Percentiles rank a stretch among this genome's conserved stretches.
Evolutionary conservation across 2,329 filamentous ascomycete species (phyloP).

Genomic region (Elsinoe necatrix): DNA sequence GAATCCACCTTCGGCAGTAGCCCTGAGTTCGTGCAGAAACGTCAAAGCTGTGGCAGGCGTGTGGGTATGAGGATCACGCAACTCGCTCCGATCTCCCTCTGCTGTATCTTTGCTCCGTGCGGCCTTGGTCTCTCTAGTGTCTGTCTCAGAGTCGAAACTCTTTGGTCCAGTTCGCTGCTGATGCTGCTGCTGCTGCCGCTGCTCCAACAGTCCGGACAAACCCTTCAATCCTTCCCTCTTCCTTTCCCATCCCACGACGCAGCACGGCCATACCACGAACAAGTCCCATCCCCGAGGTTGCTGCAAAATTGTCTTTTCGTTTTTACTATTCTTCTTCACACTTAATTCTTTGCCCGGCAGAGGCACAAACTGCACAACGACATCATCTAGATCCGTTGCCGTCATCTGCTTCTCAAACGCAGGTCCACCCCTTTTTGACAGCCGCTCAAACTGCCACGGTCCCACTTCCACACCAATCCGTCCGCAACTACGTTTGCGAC

Average conservation of each 20-base stretch:
- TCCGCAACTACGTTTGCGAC: slow-evolving; percentile 8
- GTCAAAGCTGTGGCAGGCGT: background rate
- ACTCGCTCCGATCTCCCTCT: background rate
- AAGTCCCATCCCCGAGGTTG: background rate
- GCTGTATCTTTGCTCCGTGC: background rate
- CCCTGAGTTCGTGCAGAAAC: background rate
- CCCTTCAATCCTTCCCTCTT: background rate
- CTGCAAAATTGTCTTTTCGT: background rate
- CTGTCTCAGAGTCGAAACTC: slow-evolving; percentile 14
- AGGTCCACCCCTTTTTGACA: slow-evolving; percentile 11
- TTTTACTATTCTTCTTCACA: background rate
- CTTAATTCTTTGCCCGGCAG: background rate
- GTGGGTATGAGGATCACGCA: slow-evolving; percentile 6
- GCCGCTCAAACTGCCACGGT: background rate
- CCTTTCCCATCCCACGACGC: background rate
- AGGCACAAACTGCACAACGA: background rate
- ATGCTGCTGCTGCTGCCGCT: background rate
- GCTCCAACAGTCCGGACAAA: background rate
- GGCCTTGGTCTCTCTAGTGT: slow-evolving; percentile 10
- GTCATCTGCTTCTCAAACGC: slow-evolving; percentile 1
- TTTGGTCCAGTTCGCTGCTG: background rate
- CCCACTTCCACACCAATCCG: background rate
- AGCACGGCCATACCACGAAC: background rate
- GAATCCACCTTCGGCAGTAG: background rate
- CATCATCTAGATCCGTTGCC: background rate